phyloP scores from a whole-genome alignment of 352 stramenopile genomes.

The Phytopythium chamaehyphon region DNA sequence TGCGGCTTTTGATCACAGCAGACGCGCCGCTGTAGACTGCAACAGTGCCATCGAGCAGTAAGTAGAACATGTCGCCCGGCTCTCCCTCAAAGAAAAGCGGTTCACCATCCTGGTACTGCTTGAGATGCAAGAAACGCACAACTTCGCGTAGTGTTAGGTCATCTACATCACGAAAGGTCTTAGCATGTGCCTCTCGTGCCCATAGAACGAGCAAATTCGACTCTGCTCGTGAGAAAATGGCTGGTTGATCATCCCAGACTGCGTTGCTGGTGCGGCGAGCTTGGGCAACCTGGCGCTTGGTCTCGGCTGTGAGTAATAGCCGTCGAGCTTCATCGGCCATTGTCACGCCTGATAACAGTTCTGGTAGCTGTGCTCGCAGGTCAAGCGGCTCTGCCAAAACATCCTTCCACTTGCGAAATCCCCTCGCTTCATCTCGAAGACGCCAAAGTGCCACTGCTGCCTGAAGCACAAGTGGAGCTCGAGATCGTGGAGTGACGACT shows the following conservation, averaged over 20 bases:
- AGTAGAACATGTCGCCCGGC: conserved; percentile 48
- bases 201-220: conserved; percentile 37
- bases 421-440: conserved; percentile 9
- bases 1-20: too few relatives aligned
- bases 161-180: conserved; percentile 41
- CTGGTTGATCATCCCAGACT: conserved; percentile 10
- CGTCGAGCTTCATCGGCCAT: conserved; percentile 17
- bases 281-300: conserved; percentile 11
- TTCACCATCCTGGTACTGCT: conserved; percentile 38
- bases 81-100: conserved; percentile 56
- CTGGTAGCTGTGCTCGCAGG: conserved; percentile 9
- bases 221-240: conserved; percentile 21
- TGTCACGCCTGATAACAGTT: conserved; percentile 7
- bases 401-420: conserved; percentile 24
- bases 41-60: conserved; percentile 45
- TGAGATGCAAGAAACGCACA: conserved; percentile 36
- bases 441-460: conserved; percentile 18
- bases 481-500: too few relatives aligned
- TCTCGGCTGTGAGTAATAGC: conserved; percentile 23
- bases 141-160: conserved; percentile 33
- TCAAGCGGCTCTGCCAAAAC: conserved; percentile 11
- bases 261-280: conserved; percentile 4
- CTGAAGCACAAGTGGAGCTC: conserved; percentile 12
- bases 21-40: conserved; percentile 39
- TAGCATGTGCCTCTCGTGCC: conserved; percentile 33